Percentiles rank a stretch among this genome's conserved stretches.
These are phyloP conservation scores for Halteria grandinella DNA, from an alignment of 73 alveolate genomes.

Conservation along the genomic window DNA sequence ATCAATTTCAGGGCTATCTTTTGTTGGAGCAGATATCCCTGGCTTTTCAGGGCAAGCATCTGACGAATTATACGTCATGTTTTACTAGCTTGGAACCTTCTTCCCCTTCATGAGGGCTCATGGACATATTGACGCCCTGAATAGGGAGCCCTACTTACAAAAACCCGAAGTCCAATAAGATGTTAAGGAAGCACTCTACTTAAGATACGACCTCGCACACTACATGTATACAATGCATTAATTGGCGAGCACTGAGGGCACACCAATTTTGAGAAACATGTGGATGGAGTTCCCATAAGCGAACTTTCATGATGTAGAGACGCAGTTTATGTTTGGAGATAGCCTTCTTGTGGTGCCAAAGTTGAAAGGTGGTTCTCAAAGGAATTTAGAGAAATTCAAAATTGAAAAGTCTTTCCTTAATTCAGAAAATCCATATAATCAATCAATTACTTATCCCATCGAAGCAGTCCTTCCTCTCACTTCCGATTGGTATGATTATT, in stretches of 20 bases:
- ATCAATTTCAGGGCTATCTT: constrained; percentile 81
- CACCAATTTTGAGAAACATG: constrained; percentile 64
- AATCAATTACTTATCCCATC: too few relatives aligned
- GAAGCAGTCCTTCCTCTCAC: too few relatives aligned
- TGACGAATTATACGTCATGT: constrained; percentile 53
- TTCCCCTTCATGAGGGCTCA: constrained; percentile 72
- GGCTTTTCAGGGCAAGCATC: constrained; percentile 71
- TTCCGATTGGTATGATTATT: too few relatives aligned
- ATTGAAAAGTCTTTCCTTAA: too few relatives aligned
- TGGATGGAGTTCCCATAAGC: constrained; percentile 47
- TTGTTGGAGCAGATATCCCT: constrained; percentile 90
- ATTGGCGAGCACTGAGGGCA: constrained; percentile 26
- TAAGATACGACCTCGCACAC: constrained; percentile 72
- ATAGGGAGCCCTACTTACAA: constrained; percentile 94
- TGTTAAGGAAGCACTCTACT: constrained; percentile 18
- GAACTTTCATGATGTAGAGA: constrained; percentile 5
- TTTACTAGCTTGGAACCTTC: constrained; percentile 69
- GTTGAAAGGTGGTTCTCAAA: too few relatives aligned
- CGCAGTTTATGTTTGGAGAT: constrained; percentile 52
- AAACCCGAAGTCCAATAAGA: constrained; percentile 6
- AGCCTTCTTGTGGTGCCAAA: constrained; percentile 39
- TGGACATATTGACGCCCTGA: constrained; percentile 60
- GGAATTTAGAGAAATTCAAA: too few relatives aligned
- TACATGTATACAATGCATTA: constrained; percentile 65
- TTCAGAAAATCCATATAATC: too few relatives aligned